Evolutionary conservation across 306 rosid genomes (phyloP).

Genomic region (Lagenaria siceraria): DNA sequence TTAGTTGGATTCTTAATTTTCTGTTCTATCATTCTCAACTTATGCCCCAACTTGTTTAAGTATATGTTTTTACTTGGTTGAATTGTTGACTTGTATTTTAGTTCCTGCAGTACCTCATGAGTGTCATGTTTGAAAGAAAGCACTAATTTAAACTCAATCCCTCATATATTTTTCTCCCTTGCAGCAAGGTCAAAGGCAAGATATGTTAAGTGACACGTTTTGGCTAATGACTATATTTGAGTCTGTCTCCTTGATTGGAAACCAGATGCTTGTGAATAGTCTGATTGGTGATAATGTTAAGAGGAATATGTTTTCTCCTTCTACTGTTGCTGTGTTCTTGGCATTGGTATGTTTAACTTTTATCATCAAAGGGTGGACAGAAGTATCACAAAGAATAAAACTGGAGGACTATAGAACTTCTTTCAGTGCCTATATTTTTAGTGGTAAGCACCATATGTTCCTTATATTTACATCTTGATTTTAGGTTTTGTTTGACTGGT

Average conservation of each 20-base stretch:
- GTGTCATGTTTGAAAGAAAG: background rate
- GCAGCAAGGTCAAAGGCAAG: conserved; percentile 88
- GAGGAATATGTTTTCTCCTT: conserved; percentile 31
- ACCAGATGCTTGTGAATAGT: conserved; percentile 86
- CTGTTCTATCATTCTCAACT: background rate
- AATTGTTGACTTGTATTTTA: background rate
- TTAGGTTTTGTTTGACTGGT: background rate
- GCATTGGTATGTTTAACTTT: conserved; percentile 45
- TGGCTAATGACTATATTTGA: conserved; percentile 90
- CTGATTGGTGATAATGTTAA: conserved; percentile 36
- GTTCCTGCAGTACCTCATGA: background rate
- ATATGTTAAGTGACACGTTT: conserved; percentile 67
- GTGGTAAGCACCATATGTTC: conserved; percentile 40
- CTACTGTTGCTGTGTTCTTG: conserved; percentile 43
- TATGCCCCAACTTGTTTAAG: background rate
- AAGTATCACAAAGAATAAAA: conserved; percentile 32
- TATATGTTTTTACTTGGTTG: background rate
- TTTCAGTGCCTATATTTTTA: conserved; percentile 42
- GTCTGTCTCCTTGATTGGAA: conserved; percentile 63
- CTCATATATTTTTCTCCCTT: conserved; percentile 11
- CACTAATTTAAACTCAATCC: background rate
- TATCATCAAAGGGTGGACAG: conserved; percentile 52
- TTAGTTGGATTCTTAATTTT: background rate
- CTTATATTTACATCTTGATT: background rate
- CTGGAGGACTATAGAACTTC: conserved; percentile 59